These are phyloP conservation scores for Xylaria sp. DNA, from an alignment of 495 filamentous ascomycete genomes.

Conservation along the genomic window DNA sequence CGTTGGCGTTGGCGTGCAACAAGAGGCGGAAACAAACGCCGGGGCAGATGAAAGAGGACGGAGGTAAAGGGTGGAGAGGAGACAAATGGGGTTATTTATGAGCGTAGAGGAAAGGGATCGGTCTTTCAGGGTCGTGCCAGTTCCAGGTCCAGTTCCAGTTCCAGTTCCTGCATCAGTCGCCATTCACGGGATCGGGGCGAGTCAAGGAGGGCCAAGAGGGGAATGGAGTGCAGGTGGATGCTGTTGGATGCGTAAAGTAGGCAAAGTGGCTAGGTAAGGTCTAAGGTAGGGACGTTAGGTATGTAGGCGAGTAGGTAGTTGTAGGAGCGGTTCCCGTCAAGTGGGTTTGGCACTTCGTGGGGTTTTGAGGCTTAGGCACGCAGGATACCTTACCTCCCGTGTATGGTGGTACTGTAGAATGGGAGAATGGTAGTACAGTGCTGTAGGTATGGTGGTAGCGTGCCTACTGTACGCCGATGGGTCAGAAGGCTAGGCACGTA, in stretches of 20 bases:
- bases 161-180: constrained; percentile 21
- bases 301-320: no score
- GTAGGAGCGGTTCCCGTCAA: constrained; percentile 7
- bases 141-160: constrained; percentile 21
- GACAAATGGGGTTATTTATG: constrained; percentile 8
- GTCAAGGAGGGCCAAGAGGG: constrained; percentile 17
- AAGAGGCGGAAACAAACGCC: constrained; percentile 10
- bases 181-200: constrained; percentile 24
- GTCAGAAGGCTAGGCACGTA: constrained; percentile 11
- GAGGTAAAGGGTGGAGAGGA: constrained; percentile 3
- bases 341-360: constrained; percentile 22
- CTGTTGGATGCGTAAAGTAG: no score
- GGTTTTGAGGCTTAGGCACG: constrained; percentile 1
- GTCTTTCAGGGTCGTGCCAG: constrained; percentile 14
- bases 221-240: constrained; percentile 18
- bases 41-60: constrained; percentile 16
- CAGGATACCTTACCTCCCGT: background rate
- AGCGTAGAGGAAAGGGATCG: background rate
- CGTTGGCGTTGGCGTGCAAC: background rate
- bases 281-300: constrained; percentile 2
- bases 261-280: constrained; percentile 2
- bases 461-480: background rate
- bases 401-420: no score
- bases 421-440: no score
- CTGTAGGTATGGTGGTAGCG: no score